Percentiles rank a stretch among this genome's conserved stretches.
Conservation (phyloP, 2,329 filamentous ascomycete genomes). For the Volutella citrinella region DNA sequence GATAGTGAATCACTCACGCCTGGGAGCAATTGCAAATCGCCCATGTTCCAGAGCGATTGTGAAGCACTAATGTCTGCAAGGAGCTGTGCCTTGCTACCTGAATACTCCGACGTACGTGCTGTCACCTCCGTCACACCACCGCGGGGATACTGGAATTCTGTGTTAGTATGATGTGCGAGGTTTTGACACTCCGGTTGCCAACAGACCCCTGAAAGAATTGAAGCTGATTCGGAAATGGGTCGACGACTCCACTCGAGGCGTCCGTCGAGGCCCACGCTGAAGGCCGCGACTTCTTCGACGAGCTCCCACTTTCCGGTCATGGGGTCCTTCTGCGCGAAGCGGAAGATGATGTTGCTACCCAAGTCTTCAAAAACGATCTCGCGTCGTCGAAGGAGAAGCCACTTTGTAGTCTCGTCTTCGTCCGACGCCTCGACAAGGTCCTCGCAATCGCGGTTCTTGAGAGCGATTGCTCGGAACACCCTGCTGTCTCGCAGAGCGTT, state of each 20-base stretch:
- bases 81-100: too few relatives aligned
- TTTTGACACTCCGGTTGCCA: too few relatives aligned
- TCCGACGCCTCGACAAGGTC: slow-evolving; percentile 28
- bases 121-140: too few relatives aligned
- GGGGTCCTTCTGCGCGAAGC: slow-evolving; percentile 31
- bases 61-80: too few relatives aligned
- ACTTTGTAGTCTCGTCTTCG: slow-evolving; percentile 37
- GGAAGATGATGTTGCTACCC: slow-evolving; percentile 35
- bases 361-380: slow-evolving; percentile 39
- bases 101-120: too few relatives aligned
- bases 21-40: too few relatives aligned
- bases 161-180: too few relatives aligned
- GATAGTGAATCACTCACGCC: too few relatives aligned
- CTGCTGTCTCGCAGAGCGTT: slow-evolving; percentile 43
- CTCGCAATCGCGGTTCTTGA: slow-evolving; percentile 37
- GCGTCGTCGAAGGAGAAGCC: slow-evolving; percentile 35
- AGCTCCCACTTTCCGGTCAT: slow-evolving; percentile 33
- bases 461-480: slow-evolving; percentile 36
- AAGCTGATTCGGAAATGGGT: slow-evolving; percentile 32
- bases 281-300: slow-evolving; percentile 36
- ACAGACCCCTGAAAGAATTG: slow-evolving; percentile 23
- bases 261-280: slow-evolving; percentile 28
- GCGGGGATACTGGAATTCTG: too few relatives aligned
- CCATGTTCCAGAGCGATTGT: too few relatives aligned
- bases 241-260: slow-evolving; percentile 33